Base-by-base conservation (phyloP, 768 basidiomycete species). In the Exidia glandulosa region DNA sequence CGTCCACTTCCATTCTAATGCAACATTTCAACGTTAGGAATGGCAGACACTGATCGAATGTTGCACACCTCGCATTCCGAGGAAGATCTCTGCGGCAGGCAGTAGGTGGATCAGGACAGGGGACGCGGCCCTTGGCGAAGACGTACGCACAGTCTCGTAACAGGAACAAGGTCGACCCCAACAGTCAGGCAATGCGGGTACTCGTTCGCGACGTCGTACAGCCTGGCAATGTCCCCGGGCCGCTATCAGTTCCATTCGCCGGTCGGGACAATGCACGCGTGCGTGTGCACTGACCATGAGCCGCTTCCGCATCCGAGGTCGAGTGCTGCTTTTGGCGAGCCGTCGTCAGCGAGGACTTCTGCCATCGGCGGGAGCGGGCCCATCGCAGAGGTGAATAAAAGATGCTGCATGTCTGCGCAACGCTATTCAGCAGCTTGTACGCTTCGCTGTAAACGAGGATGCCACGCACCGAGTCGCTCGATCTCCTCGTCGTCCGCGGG, bases 281-380 rank as follows among this genome's bases (percentile, higher is more conserved):
- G 47, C 30, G 62, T 34, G 56, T 59, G 58, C 29, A 66, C 77
- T 61, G 63, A 88, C 89, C 89, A 91, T 63, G 77, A 81, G 54
- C 88, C 89, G 63, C 84, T 86, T 19, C 89, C 89, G 66, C 88
- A 89, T 5, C 89, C 89, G 30, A 91, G 76, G 71, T 91, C 89
- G 16, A 91, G 74, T 57, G 79, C 75, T 3, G 82, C 74, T 69
- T 88, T 90, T 25, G 25, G 41, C 63, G 83, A 79, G 19, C 81
- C 81, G 3, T 63, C 79, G 33, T 85, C 80, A 27, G 74, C 79
- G 77, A 91, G 78, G 57, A 88, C 71, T 52, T 82, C 74, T 16
- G 70, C 66, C 65, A 90, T 70, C 3, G 77, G 76, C 0, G 84
- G 81, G 63, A 87, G 90, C 66, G 81, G 82, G 57, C 86, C 87